A percentile compares a stretch with the other conserved stretches of the same genome.
Evolutionary conservation across 306 rosid genomes (phyloP).

Genomic region (Gleditsia sinensis): DNA sequence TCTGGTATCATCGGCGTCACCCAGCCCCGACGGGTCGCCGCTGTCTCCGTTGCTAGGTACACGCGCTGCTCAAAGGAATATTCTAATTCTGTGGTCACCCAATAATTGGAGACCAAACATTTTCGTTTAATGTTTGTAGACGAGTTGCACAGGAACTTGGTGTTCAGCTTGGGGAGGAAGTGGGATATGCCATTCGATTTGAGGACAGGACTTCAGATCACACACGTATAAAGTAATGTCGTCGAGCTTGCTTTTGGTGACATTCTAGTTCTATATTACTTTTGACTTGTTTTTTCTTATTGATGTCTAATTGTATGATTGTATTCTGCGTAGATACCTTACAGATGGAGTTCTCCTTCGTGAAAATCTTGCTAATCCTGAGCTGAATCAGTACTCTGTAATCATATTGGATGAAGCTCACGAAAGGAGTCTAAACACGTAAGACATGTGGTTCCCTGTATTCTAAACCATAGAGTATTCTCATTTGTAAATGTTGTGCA

Average conservation of each 20-base stretch:
- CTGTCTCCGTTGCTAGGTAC: constrained; percentile 87
- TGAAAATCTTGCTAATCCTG: constrained; percentile 79
- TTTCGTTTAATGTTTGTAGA: constrained; percentile 47
- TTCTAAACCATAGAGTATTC: constrained; percentile 2
- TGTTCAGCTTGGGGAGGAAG: constrained; percentile 90
- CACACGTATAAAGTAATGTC: constrained; percentile 73
- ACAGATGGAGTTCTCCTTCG: constrained; percentile 98
- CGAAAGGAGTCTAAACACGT: constrained; percentile 93
- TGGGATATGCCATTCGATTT: constrained; percentile 92
- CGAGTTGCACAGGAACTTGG: constrained; percentile 93
- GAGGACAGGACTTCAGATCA: constrained; percentile 84
- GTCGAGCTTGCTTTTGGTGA: not conserved
- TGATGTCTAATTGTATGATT: constrained; percentile 26
- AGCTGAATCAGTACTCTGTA: constrained; percentile 73
- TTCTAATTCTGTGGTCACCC: not conserved
- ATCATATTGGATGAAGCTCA: constrained; percentile 91
- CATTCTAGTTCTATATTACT: not conserved
- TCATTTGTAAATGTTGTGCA: not conserved
- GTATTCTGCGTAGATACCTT: constrained; percentile 62
- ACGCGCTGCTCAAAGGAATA: not conserved
- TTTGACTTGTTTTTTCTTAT: constrained; percentile 16
- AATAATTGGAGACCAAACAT: not conserved
- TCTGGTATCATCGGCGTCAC: constrained; percentile 79
- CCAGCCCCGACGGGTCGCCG: constrained; percentile 98
- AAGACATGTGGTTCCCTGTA: no score